Conservation (phyloP, 768 basidiomycete species). For the Leccinum barrowsii region DNA sequence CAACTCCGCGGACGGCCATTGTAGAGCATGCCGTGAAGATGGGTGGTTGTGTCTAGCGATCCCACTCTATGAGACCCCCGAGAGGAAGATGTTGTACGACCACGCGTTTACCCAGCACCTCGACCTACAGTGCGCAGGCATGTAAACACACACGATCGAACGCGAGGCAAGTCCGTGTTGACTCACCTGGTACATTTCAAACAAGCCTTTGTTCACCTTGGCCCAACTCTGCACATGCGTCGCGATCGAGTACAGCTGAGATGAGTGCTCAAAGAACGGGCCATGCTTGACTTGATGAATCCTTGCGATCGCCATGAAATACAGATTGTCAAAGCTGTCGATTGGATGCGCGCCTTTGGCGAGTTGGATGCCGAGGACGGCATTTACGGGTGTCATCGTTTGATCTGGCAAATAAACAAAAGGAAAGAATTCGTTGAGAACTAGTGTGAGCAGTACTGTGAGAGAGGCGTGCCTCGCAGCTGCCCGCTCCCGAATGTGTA, state of each 20-base stretch:
- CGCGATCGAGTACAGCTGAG: constrained; percentile 84
- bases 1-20: constrained; percentile 19
- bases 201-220: constrained; percentile 85
- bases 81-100: constrained; percentile 93
- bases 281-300: constrained; percentile 80
- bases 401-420: constrained; percentile 45
- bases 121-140: constrained; percentile 47
- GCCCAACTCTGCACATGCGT: constrained; percentile 85
- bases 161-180: neutral
- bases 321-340: constrained; percentile 56
- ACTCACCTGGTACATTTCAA: constrained; percentile 91
- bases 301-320: constrained; percentile 74
- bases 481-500: constrained; percentile 92
- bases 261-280: constrained; percentile 90
- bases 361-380: constrained; percentile 55
- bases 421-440: constrained; percentile 3
- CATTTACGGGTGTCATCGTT: constrained; percentile 57
- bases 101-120: constrained; percentile 92
- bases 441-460: neutral
- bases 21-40: constrained; percentile 1
- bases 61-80: constrained; percentile 78
- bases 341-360: constrained; percentile 17
- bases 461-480: constrained; percentile 57
- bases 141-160: constrained; percentile 3
- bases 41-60: constrained; percentile 12